Percentiles rank a stretch among this genome's conserved stretches.
phyloP scores from a whole-genome alignment of 2,329 filamentous ascomycete genomes.

The Epichloe sylvatica region DNA sequence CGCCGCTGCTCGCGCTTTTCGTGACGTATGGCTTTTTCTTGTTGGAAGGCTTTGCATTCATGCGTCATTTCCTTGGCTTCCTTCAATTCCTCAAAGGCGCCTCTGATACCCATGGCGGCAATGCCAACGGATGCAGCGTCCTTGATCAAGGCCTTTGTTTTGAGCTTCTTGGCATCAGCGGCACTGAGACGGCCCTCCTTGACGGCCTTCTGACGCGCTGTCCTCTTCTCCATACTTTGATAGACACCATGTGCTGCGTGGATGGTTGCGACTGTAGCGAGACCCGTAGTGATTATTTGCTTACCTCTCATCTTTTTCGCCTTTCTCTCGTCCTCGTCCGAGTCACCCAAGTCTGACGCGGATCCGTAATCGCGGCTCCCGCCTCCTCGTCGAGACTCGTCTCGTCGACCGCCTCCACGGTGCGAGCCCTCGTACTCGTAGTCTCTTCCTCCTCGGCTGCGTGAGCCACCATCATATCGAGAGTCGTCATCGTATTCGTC shows the following conservation, averaged over 20 bases:
- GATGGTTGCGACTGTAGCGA: slow-evolving; percentile 45
- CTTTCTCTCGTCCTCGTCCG: slow-evolving; percentile 40
- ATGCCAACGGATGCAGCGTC: slow-evolving; percentile 46
- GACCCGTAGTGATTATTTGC: slow-evolving; percentile 42
- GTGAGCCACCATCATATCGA: slow-evolving; percentile 18
- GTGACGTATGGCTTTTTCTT: slow-evolving; percentile 36
- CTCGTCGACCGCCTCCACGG: slow-evolving; percentile 25
- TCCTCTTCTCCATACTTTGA: slow-evolving; percentile 43
- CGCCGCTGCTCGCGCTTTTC: slow-evolving; percentile 29
- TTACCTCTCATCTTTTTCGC: slow-evolving; percentile 48
- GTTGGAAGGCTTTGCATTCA: slow-evolving; percentile 34
- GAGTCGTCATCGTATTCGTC: slow-evolving; percentile 34
- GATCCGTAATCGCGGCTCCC: slow-evolving; percentile 33
- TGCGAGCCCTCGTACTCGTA: slow-evolving; percentile 34
- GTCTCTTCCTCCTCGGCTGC: slow-evolving; percentile 27
- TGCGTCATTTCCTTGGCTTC: slow-evolving; percentile 36
- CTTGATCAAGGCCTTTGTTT: slow-evolving; percentile 41
- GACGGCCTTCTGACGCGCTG: slow-evolving; percentile 38
- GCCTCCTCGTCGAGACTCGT: slow-evolving; percentile 20
- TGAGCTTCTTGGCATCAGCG: slow-evolving; percentile 41
- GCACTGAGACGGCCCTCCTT: slow-evolving; percentile 37
- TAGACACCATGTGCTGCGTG: slow-evolving; percentile 47
- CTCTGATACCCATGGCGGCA: slow-evolving; percentile 43
- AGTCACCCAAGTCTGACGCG: slow-evolving; percentile 43
- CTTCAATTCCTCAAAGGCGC: slow-evolving; percentile 41